phyloP scores from a whole-genome alignment of 495 filamentous ascomycete genomes.

The Hypoxylon cercidicola region DNA sequence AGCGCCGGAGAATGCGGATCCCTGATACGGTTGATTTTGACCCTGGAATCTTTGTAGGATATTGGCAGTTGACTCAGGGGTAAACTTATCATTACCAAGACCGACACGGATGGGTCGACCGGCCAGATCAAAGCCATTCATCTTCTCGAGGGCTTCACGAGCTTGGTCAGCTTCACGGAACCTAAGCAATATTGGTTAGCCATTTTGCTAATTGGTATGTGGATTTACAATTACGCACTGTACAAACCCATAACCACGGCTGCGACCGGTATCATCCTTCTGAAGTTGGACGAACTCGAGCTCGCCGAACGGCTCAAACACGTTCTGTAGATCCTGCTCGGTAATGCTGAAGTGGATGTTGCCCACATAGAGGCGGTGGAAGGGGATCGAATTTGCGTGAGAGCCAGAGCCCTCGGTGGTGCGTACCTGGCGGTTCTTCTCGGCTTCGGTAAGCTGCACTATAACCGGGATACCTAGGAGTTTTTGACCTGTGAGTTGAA shows the following conservation, averaged over 20 bases:
- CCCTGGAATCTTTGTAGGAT: conserved; percentile 88
- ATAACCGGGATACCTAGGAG: conserved; percentile 99
- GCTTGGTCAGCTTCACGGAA: conserved; percentile 93
- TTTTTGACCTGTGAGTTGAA: conserved; percentile 98
- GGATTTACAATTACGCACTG: conserved; percentile 74
- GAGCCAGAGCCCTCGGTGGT: conserved; percentile 75
- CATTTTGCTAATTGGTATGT: conserved; percentile 6
- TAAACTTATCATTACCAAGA: conserved; percentile 99
- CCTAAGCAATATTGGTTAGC: conserved; percentile 63
- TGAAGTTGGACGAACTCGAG: conserved; percentile 97
- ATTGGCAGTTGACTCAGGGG: conserved; percentile 93
- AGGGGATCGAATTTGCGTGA: conserved; percentile 80
- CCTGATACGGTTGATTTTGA: conserved; percentile 85
- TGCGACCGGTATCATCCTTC: conserved; percentile 90
- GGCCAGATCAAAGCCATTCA: conserved; percentile 99
- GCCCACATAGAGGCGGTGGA: conserved; percentile 98
- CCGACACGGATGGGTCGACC: conserved; percentile 98
- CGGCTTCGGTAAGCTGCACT: conserved; percentile 96
- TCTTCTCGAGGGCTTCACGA: conserved; percentile 93
- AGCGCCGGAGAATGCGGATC: conserved; percentile 91
- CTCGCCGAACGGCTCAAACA: conserved; percentile 98
- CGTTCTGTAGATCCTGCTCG: conserved; percentile 92
- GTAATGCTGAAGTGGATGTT: conserved; percentile 99
- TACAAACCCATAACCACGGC: conserved; percentile 97
- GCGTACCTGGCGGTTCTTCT: conserved; percentile 98